Percentiles rank a stretch among this genome's conserved stretches.
Conservation (phyloP, 2,329 filamentous ascomycete genomes). For the Daldinia eschscholtzii region DNA sequence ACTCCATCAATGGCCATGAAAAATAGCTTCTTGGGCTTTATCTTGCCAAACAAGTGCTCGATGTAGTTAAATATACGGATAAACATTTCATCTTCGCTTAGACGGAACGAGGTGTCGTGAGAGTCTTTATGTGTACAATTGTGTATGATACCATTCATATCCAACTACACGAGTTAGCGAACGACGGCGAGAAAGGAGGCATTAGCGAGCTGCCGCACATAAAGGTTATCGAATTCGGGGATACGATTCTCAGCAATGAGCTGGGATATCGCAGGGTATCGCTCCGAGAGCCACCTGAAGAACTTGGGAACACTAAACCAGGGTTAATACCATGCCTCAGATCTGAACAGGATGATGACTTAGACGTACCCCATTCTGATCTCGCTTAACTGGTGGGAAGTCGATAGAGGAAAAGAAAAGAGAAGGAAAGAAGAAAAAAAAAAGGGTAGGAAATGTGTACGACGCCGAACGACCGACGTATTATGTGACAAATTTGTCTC, state of each 20-base stretch:
- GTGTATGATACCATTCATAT: constrained; percentile 99
- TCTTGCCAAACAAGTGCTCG: constrained; percentile 97
- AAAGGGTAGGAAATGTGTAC: constrained; percentile 10
- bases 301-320: constrained; percentile 79
- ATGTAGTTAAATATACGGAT: constrained; percentile 99
- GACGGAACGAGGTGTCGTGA: constrained; percentile 89
- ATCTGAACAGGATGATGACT: constrained; percentile 15
- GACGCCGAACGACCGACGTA: constrained; percentile 13
- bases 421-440: neutral
- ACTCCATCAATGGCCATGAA: constrained; percentile 99
- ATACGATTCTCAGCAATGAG: constrained; percentile 98
- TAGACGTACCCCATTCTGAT: constrained; percentile 47
- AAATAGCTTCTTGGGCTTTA: constrained; percentile 97
- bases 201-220: constrained; percentile 65
- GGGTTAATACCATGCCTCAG: constrained; percentile 34
- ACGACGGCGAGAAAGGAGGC: constrained; percentile 39
- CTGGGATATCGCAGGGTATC: constrained; percentile 98
- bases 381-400: constrained; percentile 13
- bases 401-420: neutral
- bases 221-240: constrained; percentile 98
- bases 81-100: constrained; percentile 99
- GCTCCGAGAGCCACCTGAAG: constrained; percentile 99
- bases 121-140: constrained; percentile 99
- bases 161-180: constrained; percentile 66
- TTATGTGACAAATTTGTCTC: neutral